A percentile compares a stretch with the other conserved stretches of the same genome.
phyloP scores from a whole-genome alignment of 345 rosid species.

The Eucalyptus lansdowneana region DNA sequence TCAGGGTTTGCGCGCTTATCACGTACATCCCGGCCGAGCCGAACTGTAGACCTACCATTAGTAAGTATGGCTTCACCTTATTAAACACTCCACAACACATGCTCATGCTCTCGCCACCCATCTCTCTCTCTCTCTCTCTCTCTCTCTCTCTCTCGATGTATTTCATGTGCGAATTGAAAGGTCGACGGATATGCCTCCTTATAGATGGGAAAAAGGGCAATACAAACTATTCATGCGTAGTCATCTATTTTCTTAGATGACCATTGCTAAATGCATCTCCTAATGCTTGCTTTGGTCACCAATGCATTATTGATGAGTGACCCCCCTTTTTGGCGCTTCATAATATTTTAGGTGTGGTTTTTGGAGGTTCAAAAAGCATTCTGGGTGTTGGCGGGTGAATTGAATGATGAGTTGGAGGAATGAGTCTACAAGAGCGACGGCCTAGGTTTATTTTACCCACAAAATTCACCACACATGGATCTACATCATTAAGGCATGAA shows the following conservation, averaged over 20 bases:
- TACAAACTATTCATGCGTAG: neutral
- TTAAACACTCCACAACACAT: neutral
- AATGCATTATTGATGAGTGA: neutral
- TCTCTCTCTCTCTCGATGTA: too few relatives aligned
- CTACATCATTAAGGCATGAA: neutral
- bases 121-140: neutral
- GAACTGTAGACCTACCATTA: slow-evolving; percentile 62
- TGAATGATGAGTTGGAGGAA: neutral
- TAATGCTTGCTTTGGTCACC: neutral
- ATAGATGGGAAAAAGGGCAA: neutral
- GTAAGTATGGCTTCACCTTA: slow-evolving; percentile 40
- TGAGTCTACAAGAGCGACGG: neutral
- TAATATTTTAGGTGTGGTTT: neutral
- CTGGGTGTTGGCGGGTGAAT: neutral
- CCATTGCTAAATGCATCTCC: neutral
- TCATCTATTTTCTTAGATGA: neutral
- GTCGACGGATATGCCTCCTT: neutral
- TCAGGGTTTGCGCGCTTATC: slow-evolving; percentile 46
- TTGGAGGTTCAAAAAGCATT: neutral
- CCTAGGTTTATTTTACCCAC: neutral
- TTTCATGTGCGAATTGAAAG: neutral
- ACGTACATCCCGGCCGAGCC: slow-evolving; percentile 61
- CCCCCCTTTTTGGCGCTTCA: neutral
- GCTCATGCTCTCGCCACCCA: neutral
- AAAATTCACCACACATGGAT: neutral